Base-by-base conservation (phyloP, 2,329 filamentous ascomycete genomes). In the Trichoderma sp. region DNA sequence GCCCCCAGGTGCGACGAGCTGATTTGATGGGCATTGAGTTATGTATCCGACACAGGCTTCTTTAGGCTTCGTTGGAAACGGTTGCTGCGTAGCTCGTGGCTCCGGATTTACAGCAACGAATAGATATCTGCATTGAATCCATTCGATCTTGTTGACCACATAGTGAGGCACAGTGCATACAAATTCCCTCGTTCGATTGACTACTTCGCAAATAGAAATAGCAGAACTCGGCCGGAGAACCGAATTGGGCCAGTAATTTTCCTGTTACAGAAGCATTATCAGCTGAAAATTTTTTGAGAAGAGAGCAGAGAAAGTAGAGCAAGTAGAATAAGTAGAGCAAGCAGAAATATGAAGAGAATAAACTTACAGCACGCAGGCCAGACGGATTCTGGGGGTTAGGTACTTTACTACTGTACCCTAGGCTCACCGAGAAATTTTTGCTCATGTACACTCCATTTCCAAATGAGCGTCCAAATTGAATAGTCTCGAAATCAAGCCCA, bases 111-210 rank as follows among this genome's bases (percentile, higher is more conserved):
- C 73, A 16, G 72, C 64, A 24, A 83, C 87, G 72, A 97, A 92
- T 1, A 97, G 83, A 78, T 96, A 97, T 54, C 94, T 87, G 30
- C 93, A 94, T 75, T 96, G 93, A 69, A 97, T 94, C 94, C 94
- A 97, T 74, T 96, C 90, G 11, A 91, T 81, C 55, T 93, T 83
- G 30, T 86, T 77, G 1, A 97, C 89, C 10, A 97, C 94, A 58
- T 92, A 89, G 79, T 89, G 88, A 0, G 90, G 90, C 0, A 0
- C 71, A 0, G 10, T 73, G 70, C 81, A 85, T 5, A 84, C 78
- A 74, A 92, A 97, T 55, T 90, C 75, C 0, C 77, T 61, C 0
- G 93, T 89, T 0, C 84, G 83, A 75, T 97, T 97, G 74, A 97
- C 88, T 55, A 97, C 89, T 77, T 97, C 94, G 74, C 94, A 96